These are phyloP conservation scores for Plantago major DNA, from an alignment of 257 asterid species.

Conservation along the genomic window DNA sequence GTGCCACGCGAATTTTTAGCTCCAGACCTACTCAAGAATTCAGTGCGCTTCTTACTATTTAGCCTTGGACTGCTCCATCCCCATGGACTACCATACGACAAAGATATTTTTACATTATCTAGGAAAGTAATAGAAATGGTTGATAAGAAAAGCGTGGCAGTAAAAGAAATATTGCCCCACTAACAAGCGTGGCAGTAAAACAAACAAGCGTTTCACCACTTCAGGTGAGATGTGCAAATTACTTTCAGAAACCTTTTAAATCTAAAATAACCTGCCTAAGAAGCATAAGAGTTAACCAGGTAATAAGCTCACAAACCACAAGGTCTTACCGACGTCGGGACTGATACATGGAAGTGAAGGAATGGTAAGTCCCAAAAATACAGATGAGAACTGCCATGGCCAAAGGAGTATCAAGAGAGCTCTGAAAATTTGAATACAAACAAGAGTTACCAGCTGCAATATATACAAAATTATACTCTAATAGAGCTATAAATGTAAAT, in stretches of 20 bases:
- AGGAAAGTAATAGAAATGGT: background rate
- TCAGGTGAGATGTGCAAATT: background rate
- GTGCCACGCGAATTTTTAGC: slow-evolving; percentile 32
- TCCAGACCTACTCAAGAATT: slow-evolving; percentile 59
- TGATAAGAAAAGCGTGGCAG: background rate
- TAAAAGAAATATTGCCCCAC: background rate
- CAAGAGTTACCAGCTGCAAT: slow-evolving; percentile 20
- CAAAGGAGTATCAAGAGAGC: slow-evolving; percentile 67
- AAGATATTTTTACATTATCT: slow-evolving; percentile 6
- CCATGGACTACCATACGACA: slow-evolving; percentile 31
- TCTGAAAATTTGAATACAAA: slow-evolving; percentile 41
- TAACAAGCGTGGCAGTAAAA: background rate
- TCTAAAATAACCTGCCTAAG: slow-evolving; percentile 7
- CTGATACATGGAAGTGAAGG: slow-evolving; percentile 34
- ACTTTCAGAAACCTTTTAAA: slow-evolving; percentile 7
- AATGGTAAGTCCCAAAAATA: slow-evolving; percentile 33
- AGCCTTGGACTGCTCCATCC: slow-evolving; percentile 28
- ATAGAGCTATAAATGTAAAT: slow-evolving; percentile 6
- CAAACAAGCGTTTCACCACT: slow-evolving; percentile 7
- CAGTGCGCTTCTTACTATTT: slow-evolving; percentile 45
- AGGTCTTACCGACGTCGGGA: slow-evolving; percentile 32
- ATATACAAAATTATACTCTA: slow-evolving; percentile 7
- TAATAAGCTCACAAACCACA: slow-evolving; percentile 11
- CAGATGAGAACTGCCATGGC: slow-evolving; percentile 49
- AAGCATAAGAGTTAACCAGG: background rate